Conservation (phyloP, 2,329 filamentous ascomycete species). For the Curvularia sp. region DNA sequence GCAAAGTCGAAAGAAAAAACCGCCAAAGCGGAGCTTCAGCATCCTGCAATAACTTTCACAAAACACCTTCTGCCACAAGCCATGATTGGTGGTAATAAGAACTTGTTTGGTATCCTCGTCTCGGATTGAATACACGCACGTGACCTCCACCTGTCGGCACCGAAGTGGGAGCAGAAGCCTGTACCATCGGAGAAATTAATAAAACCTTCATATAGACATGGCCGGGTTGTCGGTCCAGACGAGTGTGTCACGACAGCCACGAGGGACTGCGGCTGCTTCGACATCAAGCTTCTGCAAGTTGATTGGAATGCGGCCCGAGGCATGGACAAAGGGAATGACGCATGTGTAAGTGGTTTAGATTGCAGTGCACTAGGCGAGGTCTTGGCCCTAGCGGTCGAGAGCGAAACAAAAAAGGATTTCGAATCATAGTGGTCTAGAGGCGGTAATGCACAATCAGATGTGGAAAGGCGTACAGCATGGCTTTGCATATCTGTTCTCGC, state of each 20-base stretch:
- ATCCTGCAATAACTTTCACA: slow-evolving; percentile 20
- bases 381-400: slow-evolving; percentile 12
- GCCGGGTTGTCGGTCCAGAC: slow-evolving; percentile 13
- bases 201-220: slow-evolving; percentile 21
- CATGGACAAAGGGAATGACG: slow-evolving; percentile 3
- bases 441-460: background rate
- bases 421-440: background rate
- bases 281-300: background rate
- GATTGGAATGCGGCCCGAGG: slow-evolving; percentile 6
- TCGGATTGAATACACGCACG: slow-evolving; percentile 27
- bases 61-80: background rate
- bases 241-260: background rate
- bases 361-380: slow-evolving; percentile 13
- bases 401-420: background rate
- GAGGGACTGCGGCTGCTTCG: background rate
- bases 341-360: slow-evolving; percentile 12
- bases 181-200: slow-evolving; percentile 31
- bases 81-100: slow-evolving; percentile 33
- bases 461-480: background rate
- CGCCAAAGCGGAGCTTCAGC: slow-evolving; percentile 14
- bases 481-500: background rate
- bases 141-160: slow-evolving; percentile 21
- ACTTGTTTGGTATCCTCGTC: slow-evolving; percentile 19
- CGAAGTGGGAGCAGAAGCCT: slow-evolving; percentile 11
- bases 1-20: background rate